Evolutionary conservation across 2,329 filamentous ascomycete species (phyloP).

Genomic region (Cladosporium phlei): DNA sequence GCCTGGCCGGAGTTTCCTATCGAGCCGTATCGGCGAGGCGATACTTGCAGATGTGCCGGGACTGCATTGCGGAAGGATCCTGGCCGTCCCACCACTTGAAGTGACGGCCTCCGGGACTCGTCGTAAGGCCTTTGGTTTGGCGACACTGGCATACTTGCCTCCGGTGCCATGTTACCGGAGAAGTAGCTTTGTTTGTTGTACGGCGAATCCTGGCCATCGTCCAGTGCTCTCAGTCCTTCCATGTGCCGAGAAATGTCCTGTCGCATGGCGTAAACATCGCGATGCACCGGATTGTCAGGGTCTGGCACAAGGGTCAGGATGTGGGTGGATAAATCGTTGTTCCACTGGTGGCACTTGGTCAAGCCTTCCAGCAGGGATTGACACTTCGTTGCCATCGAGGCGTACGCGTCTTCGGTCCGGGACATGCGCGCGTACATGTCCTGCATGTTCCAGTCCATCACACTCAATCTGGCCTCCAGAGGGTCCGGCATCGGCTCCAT

Average conservation of each 20-base stretch:
- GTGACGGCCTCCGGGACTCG: conserved; percentile 68
- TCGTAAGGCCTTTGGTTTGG: conserved; percentile 83
- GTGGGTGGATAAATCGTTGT: conserved; percentile 74
- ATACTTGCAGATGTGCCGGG: conserved; percentile 70
- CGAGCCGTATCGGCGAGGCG: conserved; percentile 79
- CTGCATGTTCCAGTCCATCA: conserved; percentile 76
- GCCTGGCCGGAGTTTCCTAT: conserved; percentile 64
- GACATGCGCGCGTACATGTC: conserved; percentile 72
- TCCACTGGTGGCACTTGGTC: conserved; percentile 70
- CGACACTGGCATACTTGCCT: conserved; percentile 59
- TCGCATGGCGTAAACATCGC: conserved; percentile 63
- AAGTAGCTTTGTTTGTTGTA: conserved; percentile 39
- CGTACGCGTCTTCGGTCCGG: conserved; percentile 77
- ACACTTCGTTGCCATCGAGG: conserved; percentile 74
- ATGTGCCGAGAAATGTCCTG: conserved; percentile 59
- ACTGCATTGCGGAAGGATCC: conserved; percentile 72
- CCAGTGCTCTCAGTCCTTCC: conserved; percentile 52
- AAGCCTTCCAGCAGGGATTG: conserved; percentile 78
- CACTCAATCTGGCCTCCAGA: conserved; percentile 67
- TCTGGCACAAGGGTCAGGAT: conserved; percentile 69
- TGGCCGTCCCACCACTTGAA: conserved; percentile 57
- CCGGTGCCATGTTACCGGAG: conserved; percentile 26
- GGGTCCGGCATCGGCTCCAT: conserved; percentile 72
- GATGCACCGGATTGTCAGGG: conserved; percentile 70
- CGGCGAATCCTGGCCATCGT: conserved; percentile 58